These are phyloP conservation scores for Rubus idaeus DNA, from an alignment of 306 rosid species.

Conservation along the genomic window DNA sequence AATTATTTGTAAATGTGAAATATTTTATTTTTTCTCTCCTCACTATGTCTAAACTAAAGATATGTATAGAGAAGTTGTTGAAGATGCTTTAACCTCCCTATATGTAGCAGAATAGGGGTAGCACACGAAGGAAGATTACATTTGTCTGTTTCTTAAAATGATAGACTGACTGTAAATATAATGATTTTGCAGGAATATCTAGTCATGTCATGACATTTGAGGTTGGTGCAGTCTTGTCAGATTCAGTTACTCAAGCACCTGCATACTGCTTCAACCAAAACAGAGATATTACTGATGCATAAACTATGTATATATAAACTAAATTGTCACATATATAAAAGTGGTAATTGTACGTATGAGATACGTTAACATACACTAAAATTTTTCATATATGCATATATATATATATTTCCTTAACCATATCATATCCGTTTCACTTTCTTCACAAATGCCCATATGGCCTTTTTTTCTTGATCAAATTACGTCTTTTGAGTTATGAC, in stretches of 20 bases:
- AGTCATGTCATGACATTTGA: conserved; percentile 32
- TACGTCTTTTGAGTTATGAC: too few species aligned
- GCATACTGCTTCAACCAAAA: conserved; percentile 27
- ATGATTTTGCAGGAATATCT: conserved; percentile 18
- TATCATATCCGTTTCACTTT: not conserved
- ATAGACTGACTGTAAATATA: not conserved
- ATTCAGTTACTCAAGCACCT: conserved; percentile 31
- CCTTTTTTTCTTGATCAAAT: not conserved
- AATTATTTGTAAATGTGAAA: too few species aligned
- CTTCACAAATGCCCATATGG: not conserved
- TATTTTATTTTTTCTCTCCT: too few species aligned
- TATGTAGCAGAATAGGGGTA: not conserved
- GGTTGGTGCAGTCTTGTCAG: conserved; percentile 31
- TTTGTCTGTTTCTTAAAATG: not conserved
- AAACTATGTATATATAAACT: not conserved
- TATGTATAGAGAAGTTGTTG: too few species aligned
- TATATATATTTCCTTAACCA: not conserved
- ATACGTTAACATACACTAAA: too few species aligned
- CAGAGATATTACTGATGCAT: not conserved
- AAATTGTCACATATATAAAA: too few species aligned
- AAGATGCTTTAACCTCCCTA: not conserved
- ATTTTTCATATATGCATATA: too few species aligned
- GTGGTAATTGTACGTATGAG: too few species aligned
- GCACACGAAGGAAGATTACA: not conserved
- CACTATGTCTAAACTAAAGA: too few species aligned